Base-by-base conservation (phyloP, 2,329 filamentous ascomycete genomes). In the Didymella glomerata region DNA sequence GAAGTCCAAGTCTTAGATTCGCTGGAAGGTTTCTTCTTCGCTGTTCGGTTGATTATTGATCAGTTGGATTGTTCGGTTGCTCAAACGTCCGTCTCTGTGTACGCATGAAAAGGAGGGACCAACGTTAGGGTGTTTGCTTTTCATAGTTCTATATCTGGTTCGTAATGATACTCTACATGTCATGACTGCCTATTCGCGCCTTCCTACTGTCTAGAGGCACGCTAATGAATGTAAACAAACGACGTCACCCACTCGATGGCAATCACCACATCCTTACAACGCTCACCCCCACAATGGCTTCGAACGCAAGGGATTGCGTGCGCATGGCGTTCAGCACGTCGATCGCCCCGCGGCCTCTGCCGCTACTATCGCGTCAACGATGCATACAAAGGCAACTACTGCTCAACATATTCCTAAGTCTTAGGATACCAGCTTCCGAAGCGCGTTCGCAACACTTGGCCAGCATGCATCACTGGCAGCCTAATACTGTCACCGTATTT, bases 1-100 rank as follows among this genome's bases (percentile, higher is more conserved):
- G 57, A 53, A 61, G 58, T 36, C 34, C 57, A 42, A 64, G 50
- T 54, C 51, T 20, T 60, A 56, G 42, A 47, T 41, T 13, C 13
- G 16, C 6, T 41, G 30, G 9, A 36, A 18, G n/a, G 4, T 14
- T n/a, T 9, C 9, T 11, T 7, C 18, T 20, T 40, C 10, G 9
- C 32, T 11, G 44, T n/a, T 34, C 14, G 3, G 38, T 41, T 32
- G 25, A 16, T 46, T 7, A 30, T 57, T 32, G 36, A 40, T 42
- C 22, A 18, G 22, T 20, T 28, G 40, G n/a, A 10, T 41, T 18
- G 9, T 36, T 24, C 11, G 14, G 38, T 13, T 16, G 28, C 24
- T 25, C 32, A 25, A 30, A 34, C 7, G 22, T 46, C 42, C 36
- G 41, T 24, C 14, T 27, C 10, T 11, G 18, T n/a, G 25, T 16